Evolutionary conservation across 2,329 filamentous ascomycete species (phyloP), one percentile per base, ranked within the genome.

Genomic region (Acrodontium crateriforme): DNA sequence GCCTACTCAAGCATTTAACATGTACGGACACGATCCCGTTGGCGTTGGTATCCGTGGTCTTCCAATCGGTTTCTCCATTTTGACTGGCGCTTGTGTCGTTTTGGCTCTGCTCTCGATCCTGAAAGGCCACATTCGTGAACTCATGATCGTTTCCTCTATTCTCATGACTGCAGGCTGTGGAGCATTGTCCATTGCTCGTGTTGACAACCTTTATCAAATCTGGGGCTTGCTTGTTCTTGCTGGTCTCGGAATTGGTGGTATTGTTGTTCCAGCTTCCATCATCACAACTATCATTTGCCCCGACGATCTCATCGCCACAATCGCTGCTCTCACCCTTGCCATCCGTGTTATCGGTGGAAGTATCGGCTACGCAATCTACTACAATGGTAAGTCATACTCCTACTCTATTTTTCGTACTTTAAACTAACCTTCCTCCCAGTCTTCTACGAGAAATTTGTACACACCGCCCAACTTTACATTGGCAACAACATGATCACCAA

Each of bases 221-320:
- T 39, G 39, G 50, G 39, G 42, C 18, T 38, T 51, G 14, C 32
- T 48, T 2, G 54, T 69, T 9, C 45, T 78, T 4, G 71, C 72
- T 2, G 67, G 70, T 4, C 49, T 78, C 2, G 75, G 75, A 5
- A 70, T 78, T 4, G 75, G 74, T 5, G 74, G 71, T 2, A 74
- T 79, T 27, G 67, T 78, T 10, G 69, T 80, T 4, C 75, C 74
- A 0, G 67, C 70, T 1, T 72, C 69, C 1, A 74, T 78, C 39
- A 74, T 79, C 32, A 45, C 71, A 5, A 74, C 71, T 7, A 78
- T 79, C 40, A 71, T 78, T 39, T 78, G 72, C 35, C 74, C 75
- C 0, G 70, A 75, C 44, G 74, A 79, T 30, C 60, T 79, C 5
- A 79, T 81, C 37, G 75, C 72, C 6, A 79, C 75, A 2, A 63